Conservation (phyloP, 1,284 basidiomycete species). For the Pyrrhoderma lamaoense region DNA sequence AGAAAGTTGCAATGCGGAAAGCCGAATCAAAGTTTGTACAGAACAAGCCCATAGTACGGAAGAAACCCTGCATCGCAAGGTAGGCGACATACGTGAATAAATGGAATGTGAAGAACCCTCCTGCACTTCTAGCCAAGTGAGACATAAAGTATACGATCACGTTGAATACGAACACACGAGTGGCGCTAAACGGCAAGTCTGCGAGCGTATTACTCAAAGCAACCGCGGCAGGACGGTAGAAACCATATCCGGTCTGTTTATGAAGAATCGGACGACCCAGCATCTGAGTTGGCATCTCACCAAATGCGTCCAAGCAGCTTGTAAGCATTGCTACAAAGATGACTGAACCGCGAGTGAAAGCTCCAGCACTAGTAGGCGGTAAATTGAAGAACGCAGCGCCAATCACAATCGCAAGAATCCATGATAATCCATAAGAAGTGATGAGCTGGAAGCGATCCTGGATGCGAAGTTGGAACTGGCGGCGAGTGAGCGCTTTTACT, state of each 20-base stretch:
- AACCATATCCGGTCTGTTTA: conserved; percentile 65
- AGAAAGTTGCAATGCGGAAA: conserved; percentile 53
- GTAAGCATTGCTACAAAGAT: conserved; percentile 72
- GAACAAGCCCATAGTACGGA: conserved; percentile 60
- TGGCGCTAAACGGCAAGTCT: conserved; percentile 69
- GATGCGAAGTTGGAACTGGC: conserved; percentile 72
- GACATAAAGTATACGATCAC: conserved; percentile 75
- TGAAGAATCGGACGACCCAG: conserved; percentile 67
- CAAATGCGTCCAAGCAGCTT: conserved; percentile 71
- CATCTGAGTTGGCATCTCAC: conserved; percentile 70
- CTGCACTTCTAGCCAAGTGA: conserved; percentile 49
- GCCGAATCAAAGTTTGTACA: conserved; percentile 60
- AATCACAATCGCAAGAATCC: conserved; percentile 62
- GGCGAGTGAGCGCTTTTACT: conserved; percentile 60
- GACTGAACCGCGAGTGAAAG: conserved; percentile 82
- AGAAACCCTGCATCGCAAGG: conserved; percentile 66
- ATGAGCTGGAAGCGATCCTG: conserved; percentile 81
- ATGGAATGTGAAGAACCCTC: conserved; percentile 68
- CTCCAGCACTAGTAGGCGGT: conserved; percentile 67
- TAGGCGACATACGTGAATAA: conserved; percentile 56
- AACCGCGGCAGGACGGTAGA: conserved; percentile 75
- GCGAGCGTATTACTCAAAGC: conserved; percentile 69
- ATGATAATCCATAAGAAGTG: conserved; percentile 58
- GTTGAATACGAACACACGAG: conserved; percentile 57
- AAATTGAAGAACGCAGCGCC: conserved; percentile 73